Base-by-base conservation (phyloP, 2,329 filamentous ascomycete species). In the Spiromastix sp. region DNA sequence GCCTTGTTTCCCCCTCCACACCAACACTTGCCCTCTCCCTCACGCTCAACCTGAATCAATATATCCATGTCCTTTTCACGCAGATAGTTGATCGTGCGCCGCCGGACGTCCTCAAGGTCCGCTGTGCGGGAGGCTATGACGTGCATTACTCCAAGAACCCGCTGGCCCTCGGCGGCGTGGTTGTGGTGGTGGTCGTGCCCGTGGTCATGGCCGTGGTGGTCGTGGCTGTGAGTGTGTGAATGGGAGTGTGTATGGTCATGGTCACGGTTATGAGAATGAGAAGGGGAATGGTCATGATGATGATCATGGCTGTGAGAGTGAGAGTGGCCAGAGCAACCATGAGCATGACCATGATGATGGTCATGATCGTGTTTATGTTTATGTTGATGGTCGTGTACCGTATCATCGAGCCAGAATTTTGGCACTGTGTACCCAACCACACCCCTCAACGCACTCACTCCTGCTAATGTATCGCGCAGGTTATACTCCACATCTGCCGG, bases 331-430 rank as follows among this genome's bases (percentile, higher is more conserved):
- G 21, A 24, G 7, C n/a, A n/a, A 7, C 20, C 26, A 34, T 57
- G 52, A n/a, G 19, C 19, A 29, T 57, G 54, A 9, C 13, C 12
- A 38, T 56, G 48, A n/a, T 30, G 12, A 20, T 57, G 48, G 12
- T 46, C 32, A 10, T 55, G 47, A 29, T 38, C 32, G 35, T 59
- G 52, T 15, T 32, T 34, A 42, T 61, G 55, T 10, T 44, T 36
- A 39, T 59, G 55, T 21, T 43, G 37, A 42, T 57, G 47, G 33
- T 48, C 41, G 34, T 56, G 45, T 18, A 48, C 39, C 19, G 65
- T 66, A 44, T 93, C 86, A 48, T 93, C 85, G 10, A 91, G 66
- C 91, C 91, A 98, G 53, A 96, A 95, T 49, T 86, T 81, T 5
- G 89, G 87, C 1, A 83, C 84, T 1, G 81, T 72, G 51, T 95